A percentile compares a stretch with the other conserved stretches of the same genome.
phyloP scores from a whole-genome alignment of 2,329 filamentous ascomycete species.

The Chaetoscypha palmicola region DNA sequence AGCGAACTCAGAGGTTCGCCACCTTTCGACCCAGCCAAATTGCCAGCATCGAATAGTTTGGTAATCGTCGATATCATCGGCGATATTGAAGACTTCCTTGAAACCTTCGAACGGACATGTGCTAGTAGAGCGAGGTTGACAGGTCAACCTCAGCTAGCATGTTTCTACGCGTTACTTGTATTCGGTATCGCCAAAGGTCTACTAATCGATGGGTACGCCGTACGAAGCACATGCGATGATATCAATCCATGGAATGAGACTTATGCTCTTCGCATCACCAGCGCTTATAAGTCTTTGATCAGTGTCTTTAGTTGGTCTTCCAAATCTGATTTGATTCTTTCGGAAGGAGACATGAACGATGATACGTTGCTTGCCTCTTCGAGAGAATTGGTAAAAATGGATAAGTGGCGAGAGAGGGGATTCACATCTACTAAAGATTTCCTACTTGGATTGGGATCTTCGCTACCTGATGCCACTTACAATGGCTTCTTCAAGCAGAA shows the following conservation, averaged over 20 bases:
- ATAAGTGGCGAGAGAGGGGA: constrained; percentile 14
- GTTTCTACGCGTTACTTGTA: constrained; percentile 19
- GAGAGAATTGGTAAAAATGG: constrained; percentile 8
- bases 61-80: constrained; percentile 19
- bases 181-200: constrained; percentile 18
- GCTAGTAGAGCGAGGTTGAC: constrained; percentile 16
- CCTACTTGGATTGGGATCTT: constrained; percentile 15
- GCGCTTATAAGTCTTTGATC: constrained; percentile 19
- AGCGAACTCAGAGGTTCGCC: constrained; percentile 11
- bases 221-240: constrained; percentile 13
- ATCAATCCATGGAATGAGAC: constrained; percentile 15
- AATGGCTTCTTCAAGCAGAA: constrained; percentile 21
- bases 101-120: constrained; percentile 17
- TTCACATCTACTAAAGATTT: constrained; percentile 21
- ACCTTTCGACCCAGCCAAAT: constrained; percentile 13
- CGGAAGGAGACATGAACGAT: constrained; percentile 1
- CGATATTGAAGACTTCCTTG: constrained; percentile 16
- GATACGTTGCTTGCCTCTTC: constrained; percentile 1
- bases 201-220: constrained; percentile 20
- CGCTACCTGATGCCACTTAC: constrained; percentile 12
- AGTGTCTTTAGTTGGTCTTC: constrained; percentile 21
- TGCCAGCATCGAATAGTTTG: constrained; percentile 18
- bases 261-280: constrained; percentile 14
- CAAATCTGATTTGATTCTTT: constrained; percentile 15
- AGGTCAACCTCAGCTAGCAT: constrained; percentile 14